A percentile compares a stretch with the other conserved stretches of the same genome.
phyloP scores from a whole-genome alignment of 345 rosid genomes.

The Lumnitzera racemosa region DNA sequence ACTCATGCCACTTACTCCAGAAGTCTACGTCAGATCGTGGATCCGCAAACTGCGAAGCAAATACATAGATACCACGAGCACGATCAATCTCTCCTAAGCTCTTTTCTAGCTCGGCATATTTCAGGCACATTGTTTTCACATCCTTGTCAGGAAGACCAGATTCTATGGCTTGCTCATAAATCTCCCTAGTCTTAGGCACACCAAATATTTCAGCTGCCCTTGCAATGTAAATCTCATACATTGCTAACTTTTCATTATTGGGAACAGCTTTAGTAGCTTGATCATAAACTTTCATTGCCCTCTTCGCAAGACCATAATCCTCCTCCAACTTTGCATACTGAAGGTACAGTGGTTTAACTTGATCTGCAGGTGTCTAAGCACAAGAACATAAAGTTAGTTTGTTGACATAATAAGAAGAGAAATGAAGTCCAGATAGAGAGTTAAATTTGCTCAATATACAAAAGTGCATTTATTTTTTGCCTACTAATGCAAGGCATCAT shows the following conservation, averaged over 20 bases:
- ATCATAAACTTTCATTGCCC: slow-evolving; percentile 96
- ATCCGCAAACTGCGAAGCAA: slow-evolving; percentile 90
- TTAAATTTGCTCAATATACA: no score
- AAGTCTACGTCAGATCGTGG: slow-evolving; percentile 82
- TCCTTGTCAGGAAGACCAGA: slow-evolving; percentile 96
- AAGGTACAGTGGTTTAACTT: slow-evolving; percentile 79
- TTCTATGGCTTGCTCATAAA: slow-evolving; percentile 91
- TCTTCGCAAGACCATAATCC: slow-evolving; percentile 89
- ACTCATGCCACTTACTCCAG: slow-evolving; percentile 92
- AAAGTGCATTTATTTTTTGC: no score
- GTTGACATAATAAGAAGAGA: not conserved
- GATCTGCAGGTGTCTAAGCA: slow-evolving; percentile 81
- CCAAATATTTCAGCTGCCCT: slow-evolving; percentile 95
- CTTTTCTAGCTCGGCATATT: slow-evolving; percentile 87
- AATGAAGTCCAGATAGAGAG: not conserved
- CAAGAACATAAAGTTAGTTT: slow-evolving; percentile 8
- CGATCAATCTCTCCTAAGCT: slow-evolving; percentile 94
- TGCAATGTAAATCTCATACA: slow-evolving; percentile 91
- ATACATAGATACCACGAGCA: slow-evolving; percentile 66
- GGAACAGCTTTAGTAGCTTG: slow-evolving; percentile 93
- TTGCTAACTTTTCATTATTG: slow-evolving; percentile 64
- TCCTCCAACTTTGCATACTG: slow-evolving; percentile 97
- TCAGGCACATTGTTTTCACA: slow-evolving; percentile 86
- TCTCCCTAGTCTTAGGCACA: slow-evolving; percentile 89
- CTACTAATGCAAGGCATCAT: no score